Conservation (phyloP, 257 asterid species). For the Forsythia suspensa region DNA sequence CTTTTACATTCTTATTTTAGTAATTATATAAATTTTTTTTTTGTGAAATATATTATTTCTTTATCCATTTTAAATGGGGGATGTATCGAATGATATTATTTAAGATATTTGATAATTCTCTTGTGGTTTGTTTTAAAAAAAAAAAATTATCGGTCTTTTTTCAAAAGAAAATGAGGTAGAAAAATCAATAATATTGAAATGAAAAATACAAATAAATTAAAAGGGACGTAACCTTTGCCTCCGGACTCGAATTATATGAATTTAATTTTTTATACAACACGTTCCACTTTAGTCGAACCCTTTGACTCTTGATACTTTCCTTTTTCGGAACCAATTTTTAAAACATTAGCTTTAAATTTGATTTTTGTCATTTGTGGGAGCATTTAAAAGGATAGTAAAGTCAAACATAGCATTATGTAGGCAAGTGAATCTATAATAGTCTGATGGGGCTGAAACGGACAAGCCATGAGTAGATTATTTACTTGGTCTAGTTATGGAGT, state of each 20-base stretch:
- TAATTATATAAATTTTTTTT: neutral
- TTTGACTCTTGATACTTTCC: no score
- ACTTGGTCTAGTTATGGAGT: conserved; percentile 5
- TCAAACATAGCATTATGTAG: neutral
- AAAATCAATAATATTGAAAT: no score
- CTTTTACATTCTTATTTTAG: neutral
- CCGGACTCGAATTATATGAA: no score
- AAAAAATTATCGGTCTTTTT: no score
- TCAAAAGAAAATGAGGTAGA: no score
- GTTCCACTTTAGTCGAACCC: no score
- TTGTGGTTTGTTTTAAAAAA: neutral
- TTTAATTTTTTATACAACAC: no score
- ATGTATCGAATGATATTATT: neutral
- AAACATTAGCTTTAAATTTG: neutral
- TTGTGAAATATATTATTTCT: neutral
- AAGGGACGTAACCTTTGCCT: no score
- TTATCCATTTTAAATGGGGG: neutral
- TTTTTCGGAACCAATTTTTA: no score
- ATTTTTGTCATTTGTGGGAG: neutral
- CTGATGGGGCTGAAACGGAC: conserved; percentile 11
- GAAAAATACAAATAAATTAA: no score
- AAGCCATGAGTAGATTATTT: conserved; percentile 11
- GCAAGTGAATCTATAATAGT: conserved; percentile 15
- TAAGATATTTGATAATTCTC: neutral
- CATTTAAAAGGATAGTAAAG: conserved; percentile 10